These are phyloP conservation scores for Mycena rosella DNA, from an alignment of 768 basidiomycete genomes.

Conservation along the genomic window DNA sequence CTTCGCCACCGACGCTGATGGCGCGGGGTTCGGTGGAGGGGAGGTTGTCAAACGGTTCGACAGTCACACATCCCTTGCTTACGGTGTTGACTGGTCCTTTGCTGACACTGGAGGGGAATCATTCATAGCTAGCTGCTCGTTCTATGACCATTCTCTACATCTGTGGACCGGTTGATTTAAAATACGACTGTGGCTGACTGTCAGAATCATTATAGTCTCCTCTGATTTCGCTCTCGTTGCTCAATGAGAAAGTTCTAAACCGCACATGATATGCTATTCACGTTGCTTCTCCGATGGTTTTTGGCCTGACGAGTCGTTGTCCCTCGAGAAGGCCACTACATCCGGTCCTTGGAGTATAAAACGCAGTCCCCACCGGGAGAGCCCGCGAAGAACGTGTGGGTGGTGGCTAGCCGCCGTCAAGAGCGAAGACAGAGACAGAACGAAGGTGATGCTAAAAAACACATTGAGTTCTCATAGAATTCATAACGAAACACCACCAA, in stretches of 20 bases:
- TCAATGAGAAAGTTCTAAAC: too few relatives aligned
- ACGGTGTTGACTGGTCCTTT: conserved; percentile 93
- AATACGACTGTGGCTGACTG: too few relatives aligned
- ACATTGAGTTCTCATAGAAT: conserved; percentile 6
- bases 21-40: conserved; percentile 40
- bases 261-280: too few relatives aligned
- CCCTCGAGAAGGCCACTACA: conserved; percentile 67
- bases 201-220: conserved; percentile 26
- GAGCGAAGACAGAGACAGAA: conserved; percentile 74
- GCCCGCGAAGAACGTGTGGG: conserved; percentile 75
- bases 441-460: conserved; percentile 55
- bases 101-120: conserved; percentile 53
- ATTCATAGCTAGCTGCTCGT: conserved; percentile 89
- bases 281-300: conserved; percentile 40
- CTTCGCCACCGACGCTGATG: conserved; percentile 49
- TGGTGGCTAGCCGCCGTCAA: conserved; percentile 73
- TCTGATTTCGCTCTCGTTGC: conserved; percentile 43
- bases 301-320: conserved; percentile 37
- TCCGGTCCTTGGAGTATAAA: conserved; percentile 76
- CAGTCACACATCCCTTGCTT: conserved; percentile 85
- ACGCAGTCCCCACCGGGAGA: conserved; percentile 78
- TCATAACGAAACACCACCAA: conserved; percentile 45
- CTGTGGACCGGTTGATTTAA: conserved; percentile 77
- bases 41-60: conserved; percentile 73
- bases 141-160: conserved; percentile 91